Evolutionary conservation across 106 monocot species (phyloP).

Genomic region (Acorus gramineus): DNA sequence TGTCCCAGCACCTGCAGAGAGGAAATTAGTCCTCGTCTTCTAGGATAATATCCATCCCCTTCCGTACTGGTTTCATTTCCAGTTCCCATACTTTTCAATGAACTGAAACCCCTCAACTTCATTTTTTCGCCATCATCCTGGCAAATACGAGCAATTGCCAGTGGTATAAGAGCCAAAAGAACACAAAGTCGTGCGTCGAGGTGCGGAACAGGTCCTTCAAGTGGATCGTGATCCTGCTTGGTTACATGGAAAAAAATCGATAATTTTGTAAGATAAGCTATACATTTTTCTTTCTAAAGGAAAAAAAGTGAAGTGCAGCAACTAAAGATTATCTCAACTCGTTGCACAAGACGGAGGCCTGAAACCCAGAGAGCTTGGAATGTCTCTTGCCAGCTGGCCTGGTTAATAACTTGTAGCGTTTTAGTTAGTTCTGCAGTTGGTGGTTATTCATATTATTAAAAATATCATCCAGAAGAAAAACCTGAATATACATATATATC

Average conservation of each 20-base stretch:
- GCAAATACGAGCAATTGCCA: constrained; percentile 51
- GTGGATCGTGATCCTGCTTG: constrained; percentile 55
- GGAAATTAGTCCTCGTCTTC: constrained; percentile 65
- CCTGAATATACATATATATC: too few relatives aligned
- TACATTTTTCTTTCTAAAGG: background rate
- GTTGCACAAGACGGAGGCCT: constrained; percentile 72
- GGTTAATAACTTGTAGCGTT: constrained; percentile 68
- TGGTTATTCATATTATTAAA: too few relatives aligned
- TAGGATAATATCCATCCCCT: constrained; percentile 28
- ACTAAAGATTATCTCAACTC: constrained; percentile 43
- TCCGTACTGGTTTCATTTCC: constrained; percentile 11
- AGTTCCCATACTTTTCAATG: background rate
- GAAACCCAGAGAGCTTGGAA: constrained; percentile 93
- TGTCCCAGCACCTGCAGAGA: constrained; percentile 69
- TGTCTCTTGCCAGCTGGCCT: constrained; percentile 92
- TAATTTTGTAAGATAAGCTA: background rate
- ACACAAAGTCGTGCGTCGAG: constrained; percentile 79
- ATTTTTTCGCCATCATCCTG: constrained; percentile 32
- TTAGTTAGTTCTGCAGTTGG: constrained; percentile 48
- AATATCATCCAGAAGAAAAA: too few relatives aligned
- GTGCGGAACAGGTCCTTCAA: constrained; percentile 84
- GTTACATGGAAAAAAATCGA: background rate
- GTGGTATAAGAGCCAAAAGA: constrained; percentile 69
- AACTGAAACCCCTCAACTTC: background rate
- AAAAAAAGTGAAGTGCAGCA: background rate